A percentile compares a stretch with the other conserved stretches of the same genome.
These are phyloP conservation scores for Cytospora paraplurivora DNA, from an alignment of 2,329 filamentous ascomycete genomes.

Conservation along the genomic window DNA sequence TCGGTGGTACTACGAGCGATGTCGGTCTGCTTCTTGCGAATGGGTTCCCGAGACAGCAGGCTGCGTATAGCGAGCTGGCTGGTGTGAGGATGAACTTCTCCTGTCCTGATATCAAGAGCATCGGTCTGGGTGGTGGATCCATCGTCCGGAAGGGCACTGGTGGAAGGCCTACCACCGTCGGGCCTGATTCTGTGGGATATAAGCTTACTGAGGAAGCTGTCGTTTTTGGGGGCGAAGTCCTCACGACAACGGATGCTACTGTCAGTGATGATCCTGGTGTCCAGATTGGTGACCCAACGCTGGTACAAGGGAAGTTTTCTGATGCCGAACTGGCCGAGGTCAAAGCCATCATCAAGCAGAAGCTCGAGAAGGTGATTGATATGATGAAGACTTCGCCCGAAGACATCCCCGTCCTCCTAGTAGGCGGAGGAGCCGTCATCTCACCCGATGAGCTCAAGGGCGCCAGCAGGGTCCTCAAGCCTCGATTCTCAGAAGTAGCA, in stretches of 20 bases:
- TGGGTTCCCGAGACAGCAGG: conserved; percentile 64
- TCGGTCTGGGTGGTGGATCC: conserved; percentile 56
- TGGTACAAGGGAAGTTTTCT: conserved; percentile 39
- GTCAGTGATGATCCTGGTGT: conserved; percentile 40
- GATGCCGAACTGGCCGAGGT: conserved; percentile 42
- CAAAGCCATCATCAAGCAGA: conserved; percentile 47
- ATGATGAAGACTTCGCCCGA: conserved; percentile 64
- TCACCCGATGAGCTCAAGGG: conserved; percentile 57
- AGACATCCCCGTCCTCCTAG: conserved; percentile 61
- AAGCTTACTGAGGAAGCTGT: conserved; percentile 48
- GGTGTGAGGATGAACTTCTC: conserved; percentile 65
- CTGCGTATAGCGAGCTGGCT: conserved; percentile 62
- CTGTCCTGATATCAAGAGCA: conserved; percentile 60
- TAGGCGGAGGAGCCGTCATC: conserved; percentile 64
- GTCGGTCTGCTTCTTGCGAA: conserved; percentile 62
- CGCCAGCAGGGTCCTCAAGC: conserved; percentile 58
- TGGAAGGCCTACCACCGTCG: conserved; percentile 42
- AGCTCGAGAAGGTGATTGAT: conserved; percentile 59
- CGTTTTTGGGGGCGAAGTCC: conserved; percentile 51
- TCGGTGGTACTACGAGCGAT: conserved; percentile 68
- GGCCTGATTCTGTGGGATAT: conserved; percentile 55
- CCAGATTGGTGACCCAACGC: conserved; percentile 45
- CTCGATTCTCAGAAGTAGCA: conserved; percentile 59
- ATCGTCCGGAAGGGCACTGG: conserved; percentile 38
- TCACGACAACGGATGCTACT: conserved; percentile 62